These are phyloP conservation scores for Galium porrigens DNA, from an alignment of 305 asterid species.

Conservation along the genomic window DNA sequence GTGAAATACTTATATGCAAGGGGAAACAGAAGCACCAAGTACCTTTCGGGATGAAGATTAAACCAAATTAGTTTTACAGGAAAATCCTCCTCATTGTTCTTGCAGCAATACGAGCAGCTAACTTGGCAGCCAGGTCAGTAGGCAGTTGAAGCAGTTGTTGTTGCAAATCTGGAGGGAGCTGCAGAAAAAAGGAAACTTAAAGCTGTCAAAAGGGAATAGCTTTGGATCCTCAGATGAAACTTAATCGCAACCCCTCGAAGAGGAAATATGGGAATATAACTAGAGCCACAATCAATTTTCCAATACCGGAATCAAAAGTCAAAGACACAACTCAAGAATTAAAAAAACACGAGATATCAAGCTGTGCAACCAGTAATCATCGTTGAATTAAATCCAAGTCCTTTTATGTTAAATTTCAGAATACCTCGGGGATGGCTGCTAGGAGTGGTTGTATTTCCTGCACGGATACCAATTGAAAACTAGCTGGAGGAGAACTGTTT, in stretches of 20 bases:
- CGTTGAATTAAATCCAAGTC: not conserved
- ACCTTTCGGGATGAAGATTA: not conserved
- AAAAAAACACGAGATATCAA: not conserved
- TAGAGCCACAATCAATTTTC: not conserved
- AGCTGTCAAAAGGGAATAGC: too few relatives aligned
- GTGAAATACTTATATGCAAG: not conserved
- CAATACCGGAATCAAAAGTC: not conserved
- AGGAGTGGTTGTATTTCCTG: slow-evolving; percentile 51
- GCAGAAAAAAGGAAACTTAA: slow-evolving; percentile 16
- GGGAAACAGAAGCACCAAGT: not conserved
- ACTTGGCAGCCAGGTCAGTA: slow-evolving; percentile 50
- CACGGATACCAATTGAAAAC: slow-evolving; percentile 34
- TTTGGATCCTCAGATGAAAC: not conserved
- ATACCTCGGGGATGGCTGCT: slow-evolving; percentile 65
- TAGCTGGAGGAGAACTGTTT: slow-evolving; percentile 30
- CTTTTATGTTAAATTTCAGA: not conserved
- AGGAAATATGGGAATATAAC: not conserved
- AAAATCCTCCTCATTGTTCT: slow-evolving; percentile 56
- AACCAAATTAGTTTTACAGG: slow-evolving; percentile 20
- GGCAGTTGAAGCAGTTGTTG: slow-evolving; percentile 52
- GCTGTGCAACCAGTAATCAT: not conserved
- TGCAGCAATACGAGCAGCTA: slow-evolving; percentile 62
- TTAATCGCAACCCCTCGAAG: not conserved
- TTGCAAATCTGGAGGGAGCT: slow-evolving; percentile 76
- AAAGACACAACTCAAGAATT: not conserved